Evolutionary conservation across 1,284 basidiomycete species (phyloP).

Genomic region (Puccinia horiana): DNA sequence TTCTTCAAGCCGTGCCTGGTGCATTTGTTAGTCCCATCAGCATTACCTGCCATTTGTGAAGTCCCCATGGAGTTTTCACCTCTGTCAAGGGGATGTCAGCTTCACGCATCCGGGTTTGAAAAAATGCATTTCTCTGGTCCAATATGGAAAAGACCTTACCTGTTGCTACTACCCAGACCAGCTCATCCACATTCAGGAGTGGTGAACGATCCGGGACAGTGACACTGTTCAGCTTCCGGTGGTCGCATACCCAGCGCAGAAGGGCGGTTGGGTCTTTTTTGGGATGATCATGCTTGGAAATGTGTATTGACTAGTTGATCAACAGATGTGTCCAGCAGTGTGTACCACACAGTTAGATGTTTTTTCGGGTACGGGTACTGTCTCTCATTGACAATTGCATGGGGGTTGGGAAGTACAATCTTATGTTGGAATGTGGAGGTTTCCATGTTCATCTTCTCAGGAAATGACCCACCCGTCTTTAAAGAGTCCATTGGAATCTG

Average conservation of each 20-base stretch:
- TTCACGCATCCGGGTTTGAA: conserved; percentile 60
- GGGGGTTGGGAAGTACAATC: too few species aligned
- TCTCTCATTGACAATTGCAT: too few species aligned
- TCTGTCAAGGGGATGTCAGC: conserved; percentile 60
- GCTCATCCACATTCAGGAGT: conserved; percentile 22
- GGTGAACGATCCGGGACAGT: conserved; percentile 14
- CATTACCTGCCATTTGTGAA: conserved; percentile 52
- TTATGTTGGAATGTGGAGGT: neutral
- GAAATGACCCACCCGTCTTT: neutral
- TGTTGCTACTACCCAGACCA: neutral
- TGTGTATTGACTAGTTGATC: neutral
- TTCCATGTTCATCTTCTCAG: neutral
- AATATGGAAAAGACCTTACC: conserved; percentile 52
- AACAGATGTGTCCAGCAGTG: too few species aligned
- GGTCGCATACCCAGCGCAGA: conserved; percentile 46
- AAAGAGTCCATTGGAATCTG: neutral
- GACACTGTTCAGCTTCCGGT: neutral
- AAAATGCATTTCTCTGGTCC: conserved; percentile 61
- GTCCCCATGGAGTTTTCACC: conserved; percentile 55
- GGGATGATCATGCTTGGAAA: conserved; percentile 10
- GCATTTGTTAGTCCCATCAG: conserved; percentile 58
- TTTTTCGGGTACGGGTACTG: too few species aligned
- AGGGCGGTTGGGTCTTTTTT: conserved; percentile 51
- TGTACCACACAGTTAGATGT: too few species aligned
- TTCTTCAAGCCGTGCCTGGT: conserved; percentile 42